Conservation (phyloP, 495 filamentous ascomycete genomes). For the Tuber borchii region DNA sequence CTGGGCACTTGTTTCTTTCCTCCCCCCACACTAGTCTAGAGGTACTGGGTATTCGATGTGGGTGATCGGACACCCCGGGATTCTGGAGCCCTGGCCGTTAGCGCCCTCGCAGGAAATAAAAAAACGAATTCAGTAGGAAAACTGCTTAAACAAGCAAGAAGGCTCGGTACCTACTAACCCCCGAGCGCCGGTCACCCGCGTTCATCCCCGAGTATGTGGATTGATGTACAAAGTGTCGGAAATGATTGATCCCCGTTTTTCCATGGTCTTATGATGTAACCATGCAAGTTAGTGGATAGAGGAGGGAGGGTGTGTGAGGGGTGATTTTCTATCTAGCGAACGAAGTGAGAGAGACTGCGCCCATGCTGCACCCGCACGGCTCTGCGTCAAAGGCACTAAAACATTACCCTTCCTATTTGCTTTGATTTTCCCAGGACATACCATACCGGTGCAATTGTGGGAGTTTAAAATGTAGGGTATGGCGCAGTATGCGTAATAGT, state of each 20-base stretch:
- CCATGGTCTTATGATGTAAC: not conserved
- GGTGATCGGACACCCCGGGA: not conserved
- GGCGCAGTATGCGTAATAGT: not conserved
- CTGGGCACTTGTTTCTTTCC: not conserved
- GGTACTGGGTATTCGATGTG: not conserved
- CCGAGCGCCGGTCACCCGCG: not conserved
- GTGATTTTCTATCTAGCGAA: not conserved
- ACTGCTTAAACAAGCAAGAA: not conserved
- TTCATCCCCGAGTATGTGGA: not conserved
- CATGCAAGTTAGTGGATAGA: not conserved
- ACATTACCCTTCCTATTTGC: not conserved
- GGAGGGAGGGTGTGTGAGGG: not conserved
- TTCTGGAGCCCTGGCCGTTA: not conserved
- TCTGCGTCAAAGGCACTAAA: not conserved
- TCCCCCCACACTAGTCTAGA: not conserved
- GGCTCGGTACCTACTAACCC: not conserved
- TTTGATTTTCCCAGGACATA: not conserved
- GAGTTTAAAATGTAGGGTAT: not conserved
- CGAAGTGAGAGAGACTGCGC: not conserved
- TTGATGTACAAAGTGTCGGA: not conserved
- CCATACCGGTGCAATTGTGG: not conserved
- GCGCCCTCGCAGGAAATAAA: not conserved
- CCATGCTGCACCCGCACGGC: not conserved
- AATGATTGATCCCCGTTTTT: conserved; percentile 2
- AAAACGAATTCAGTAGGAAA: not conserved